Conservation (phyloP, 2,329 filamentous ascomycete species). For the Penicillium janthinellum region DNA sequence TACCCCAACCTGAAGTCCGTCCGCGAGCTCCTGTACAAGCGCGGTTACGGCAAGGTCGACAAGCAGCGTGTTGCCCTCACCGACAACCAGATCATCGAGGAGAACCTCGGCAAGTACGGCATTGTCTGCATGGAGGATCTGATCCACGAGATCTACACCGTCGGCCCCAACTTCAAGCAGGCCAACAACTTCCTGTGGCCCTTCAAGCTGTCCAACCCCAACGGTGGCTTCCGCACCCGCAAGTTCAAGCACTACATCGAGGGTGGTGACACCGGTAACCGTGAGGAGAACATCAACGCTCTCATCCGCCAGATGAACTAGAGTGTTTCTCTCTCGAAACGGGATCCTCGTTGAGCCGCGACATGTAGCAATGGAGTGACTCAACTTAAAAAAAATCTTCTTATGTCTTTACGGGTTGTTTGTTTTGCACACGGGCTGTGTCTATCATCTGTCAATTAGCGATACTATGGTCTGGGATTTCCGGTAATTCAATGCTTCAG, state of each 20-base stretch:
- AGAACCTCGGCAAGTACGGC: conserved; percentile 94
- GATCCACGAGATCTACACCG: conserved; percentile 98
- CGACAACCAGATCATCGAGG: conserved; percentile 97
- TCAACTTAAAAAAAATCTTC: conserved; percentile 21
- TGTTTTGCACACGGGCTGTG: conserved; percentile 35
- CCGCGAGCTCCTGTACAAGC: conserved; percentile 99
- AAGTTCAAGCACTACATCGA: conserved; percentile 99
- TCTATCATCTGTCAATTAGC: conserved; percentile 34
- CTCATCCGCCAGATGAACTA: conserved; percentile 99
- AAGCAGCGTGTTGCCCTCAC: conserved; percentile 96
- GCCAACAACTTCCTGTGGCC: conserved; percentile 99
- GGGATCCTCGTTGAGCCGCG: neutral
- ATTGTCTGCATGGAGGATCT: conserved; percentile 99
- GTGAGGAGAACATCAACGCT: conserved; percentile 96
- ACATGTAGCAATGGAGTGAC: conserved; percentile 6
- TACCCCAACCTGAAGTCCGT: conserved; percentile 99
- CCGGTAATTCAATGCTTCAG: conserved; percentile 40
- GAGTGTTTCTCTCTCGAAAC: conserved; percentile 22
- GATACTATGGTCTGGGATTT: conserved; percentile 38
- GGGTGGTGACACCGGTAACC: conserved; percentile 98
- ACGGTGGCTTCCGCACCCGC: conserved; percentile 88
- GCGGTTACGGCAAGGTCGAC: conserved; percentile 97
- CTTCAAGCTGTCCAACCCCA: conserved; percentile 99
- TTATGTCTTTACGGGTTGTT: conserved; percentile 37
- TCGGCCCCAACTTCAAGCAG: conserved; percentile 99